Percentiles rank a stretch among this genome's conserved stretches.
phyloP scores from a whole-genome alignment of 768 basidiomycete genomes.

The Naematelia encephala region DNA sequence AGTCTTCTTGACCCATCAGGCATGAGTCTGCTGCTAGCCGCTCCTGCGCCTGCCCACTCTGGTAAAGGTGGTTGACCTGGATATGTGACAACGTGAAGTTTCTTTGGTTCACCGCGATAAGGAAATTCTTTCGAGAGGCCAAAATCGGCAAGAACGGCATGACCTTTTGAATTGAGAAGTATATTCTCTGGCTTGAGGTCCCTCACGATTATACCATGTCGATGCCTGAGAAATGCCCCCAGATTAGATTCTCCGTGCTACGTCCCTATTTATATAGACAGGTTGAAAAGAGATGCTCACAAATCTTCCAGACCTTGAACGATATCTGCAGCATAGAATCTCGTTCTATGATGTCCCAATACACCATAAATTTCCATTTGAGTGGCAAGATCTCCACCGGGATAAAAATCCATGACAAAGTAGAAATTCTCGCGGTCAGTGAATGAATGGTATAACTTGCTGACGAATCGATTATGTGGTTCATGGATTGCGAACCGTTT shows the following conservation, averaged over 20 bases:
- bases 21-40: slow-evolving; percentile 19
- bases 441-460: slow-evolving; percentile 95
- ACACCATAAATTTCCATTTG: slow-evolving; percentile 95
- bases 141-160: slow-evolving; percentile 96
- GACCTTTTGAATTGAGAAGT: slow-evolving; percentile 87
- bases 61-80: slow-evolving; percentile 24
- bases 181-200: slow-evolving; percentile 92
- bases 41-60: slow-evolving; percentile 35
- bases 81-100: slow-evolving; percentile 26
- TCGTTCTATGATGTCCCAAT: slow-evolving; percentile 84
- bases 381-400: slow-evolving; percentile 78
- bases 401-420: slow-evolving; percentile 72
- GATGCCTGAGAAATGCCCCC: slow-evolving; percentile 60
- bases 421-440: slow-evolving; percentile 97
- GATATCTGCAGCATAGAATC: slow-evolving; percentile 97
- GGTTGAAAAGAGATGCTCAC: slow-evolving; percentile 14
- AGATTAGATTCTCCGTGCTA: too few relatives aligned
- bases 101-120: slow-evolving; percentile 35
- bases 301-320: slow-evolving; percentile 91
- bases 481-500: slow-evolving; percentile 80
- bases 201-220: slow-evolving; percentile 92
- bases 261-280: neutral
- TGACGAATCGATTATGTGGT: slow-evolving; percentile 81
- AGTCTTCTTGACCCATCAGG: slow-evolving; percentile 18
- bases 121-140: slow-evolving; percentile 54